Evolutionary conservation across 1,284 basidiomycete genomes (phyloP).

Genomic region (Sporisorium iseilematis-ciliati): DNA sequence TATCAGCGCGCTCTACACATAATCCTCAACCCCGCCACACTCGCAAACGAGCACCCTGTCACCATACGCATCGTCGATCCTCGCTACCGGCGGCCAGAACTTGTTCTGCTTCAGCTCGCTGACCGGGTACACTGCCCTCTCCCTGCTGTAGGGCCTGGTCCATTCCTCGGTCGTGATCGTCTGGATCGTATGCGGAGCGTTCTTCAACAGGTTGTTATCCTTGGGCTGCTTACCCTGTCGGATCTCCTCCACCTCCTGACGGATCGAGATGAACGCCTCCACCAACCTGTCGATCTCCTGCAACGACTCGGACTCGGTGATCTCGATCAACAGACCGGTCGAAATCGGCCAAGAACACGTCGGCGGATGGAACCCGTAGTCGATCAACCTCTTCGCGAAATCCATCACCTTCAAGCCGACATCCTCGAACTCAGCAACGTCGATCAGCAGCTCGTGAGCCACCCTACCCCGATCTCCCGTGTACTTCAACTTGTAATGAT

Average conservation of each 20-base stretch:
- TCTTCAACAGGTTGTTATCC: slow-evolving; percentile 82
- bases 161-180: slow-evolving; percentile 83
- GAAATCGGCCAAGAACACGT: slow-evolving; percentile 69
- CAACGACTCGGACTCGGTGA: slow-evolving; percentile 66
- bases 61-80: slow-evolving; percentile 65
- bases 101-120: slow-evolving; percentile 55
- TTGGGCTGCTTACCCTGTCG: slow-evolving; percentile 79
- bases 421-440: slow-evolving; percentile 90
- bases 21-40: slow-evolving; percentile 59
- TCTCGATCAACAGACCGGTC: slow-evolving; percentile 67
- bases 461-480: slow-evolving; percentile 90
- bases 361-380: slow-evolving; percentile 66
- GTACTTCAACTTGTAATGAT: slow-evolving; percentile 88
- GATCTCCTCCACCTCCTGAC: slow-evolving; percentile 89
- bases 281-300: slow-evolving; percentile 78
- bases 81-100: slow-evolving; percentile 66
- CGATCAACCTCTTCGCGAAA: slow-evolving; percentile 93
- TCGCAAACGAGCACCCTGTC: slow-evolving; percentile 61
- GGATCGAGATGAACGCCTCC: slow-evolving; percentile 95
- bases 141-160: slow-evolving; percentile 74
- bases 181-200: slow-evolving; percentile 90
- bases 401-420: slow-evolving; percentile 92
- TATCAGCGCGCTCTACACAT: slow-evolving; percentile 17
- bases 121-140: slow-evolving; percentile 64
- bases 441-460: slow-evolving; percentile 94